These are phyloP conservation scores for Penicillium sp. DNA, from an alignment of 2,329 filamentous ascomycete species.

Conservation along the genomic window DNA sequence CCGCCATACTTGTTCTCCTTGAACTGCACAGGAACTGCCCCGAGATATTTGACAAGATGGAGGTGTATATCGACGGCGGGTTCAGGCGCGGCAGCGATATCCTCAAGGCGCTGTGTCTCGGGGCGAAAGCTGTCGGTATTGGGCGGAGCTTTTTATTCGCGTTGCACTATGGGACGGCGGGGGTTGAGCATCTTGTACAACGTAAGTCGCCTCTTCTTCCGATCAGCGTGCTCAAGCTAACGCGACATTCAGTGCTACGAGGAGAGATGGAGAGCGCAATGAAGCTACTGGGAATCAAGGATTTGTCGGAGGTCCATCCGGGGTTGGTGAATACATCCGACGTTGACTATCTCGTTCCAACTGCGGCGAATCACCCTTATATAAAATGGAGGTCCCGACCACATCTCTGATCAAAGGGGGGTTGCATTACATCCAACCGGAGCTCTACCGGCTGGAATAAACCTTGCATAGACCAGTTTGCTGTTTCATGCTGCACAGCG, in stretches of 20 bases:
- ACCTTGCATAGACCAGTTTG: no score
- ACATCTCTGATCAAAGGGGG: not conserved
- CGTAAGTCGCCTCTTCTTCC: not conserved
- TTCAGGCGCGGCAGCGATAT: constrained; percentile 54
- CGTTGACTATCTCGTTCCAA: constrained; percentile 11
- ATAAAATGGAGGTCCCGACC: constrained; percentile 7
- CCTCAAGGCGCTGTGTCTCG: constrained; percentile 12
- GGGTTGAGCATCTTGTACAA: constrained; percentile 9
- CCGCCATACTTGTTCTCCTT: constrained; percentile 57
- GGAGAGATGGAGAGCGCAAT: constrained; percentile 14
- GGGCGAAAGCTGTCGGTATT: constrained; percentile 9
- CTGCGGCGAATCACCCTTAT: constrained; percentile 8
- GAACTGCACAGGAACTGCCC: constrained; percentile 58
- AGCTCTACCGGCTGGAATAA: not conserved
- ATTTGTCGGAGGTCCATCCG: constrained; percentile 10
- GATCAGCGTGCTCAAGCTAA: not conserved
- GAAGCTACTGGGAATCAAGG: constrained; percentile 14
- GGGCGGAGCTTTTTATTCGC: constrained; percentile 12
- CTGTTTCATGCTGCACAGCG: no score
- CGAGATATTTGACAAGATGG: constrained; percentile 55
- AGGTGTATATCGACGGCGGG: constrained; percentile 60
- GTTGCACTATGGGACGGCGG: constrained; percentile 12
- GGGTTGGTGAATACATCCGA: constrained; percentile 13
- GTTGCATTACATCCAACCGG: no score
- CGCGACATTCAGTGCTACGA: not conserved